Evolutionary conservation across 257 asterid genomes (phyloP), one percentile per base, ranked within the genome.

Genomic region (Ehretia macrophylla): DNA sequence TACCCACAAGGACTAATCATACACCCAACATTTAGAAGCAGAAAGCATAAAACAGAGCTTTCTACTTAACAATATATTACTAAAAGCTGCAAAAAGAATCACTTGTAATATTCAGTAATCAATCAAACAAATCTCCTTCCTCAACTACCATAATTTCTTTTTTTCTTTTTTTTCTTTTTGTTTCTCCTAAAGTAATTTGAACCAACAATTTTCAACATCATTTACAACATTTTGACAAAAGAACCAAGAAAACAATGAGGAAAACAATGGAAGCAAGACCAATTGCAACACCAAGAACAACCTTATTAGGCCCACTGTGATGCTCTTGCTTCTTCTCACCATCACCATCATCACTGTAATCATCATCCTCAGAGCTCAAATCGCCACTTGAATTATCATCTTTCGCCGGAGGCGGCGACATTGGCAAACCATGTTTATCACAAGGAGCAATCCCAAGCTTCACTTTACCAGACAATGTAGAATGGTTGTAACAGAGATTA

Each of bases 401-500:
- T 78, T 78, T 83, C 0, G 90, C 70, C 32, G 97, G 78, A n/a
- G 99, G 96, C 0, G 96, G 95, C 16, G 95, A 78, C 82, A 81
- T 1, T 0, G 99, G 97, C 73, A 82, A 47, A 32, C 99, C 97
- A 51, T 89, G 92, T 45, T 79, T 82, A 57, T 89, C 95, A 56
- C 97, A 93, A 14, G 80, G 83, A 12, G 96, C 84, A 58, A 93
- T 87, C 51, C 97, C 99, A n/a, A 93, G 86, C 86, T 89, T 93
- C 78, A 81, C 59, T 52, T 81, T 89, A 11, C 81, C 64, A 42
- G 89, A 79, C 70, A 80, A 58, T 44, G 68, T 70, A 0, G 96
- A 42, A 40, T 66, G 90, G 40, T 86, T 93, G 56, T 93, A 89
- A 51, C 99, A 93, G 22, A 93, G 94, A 71, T 82, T 75, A 2